These are phyloP conservation scores for Rhodotorula mucilaginosa DNA, from an alignment of 1,284 basidiomycete genomes.

Conservation along the genomic window DNA sequence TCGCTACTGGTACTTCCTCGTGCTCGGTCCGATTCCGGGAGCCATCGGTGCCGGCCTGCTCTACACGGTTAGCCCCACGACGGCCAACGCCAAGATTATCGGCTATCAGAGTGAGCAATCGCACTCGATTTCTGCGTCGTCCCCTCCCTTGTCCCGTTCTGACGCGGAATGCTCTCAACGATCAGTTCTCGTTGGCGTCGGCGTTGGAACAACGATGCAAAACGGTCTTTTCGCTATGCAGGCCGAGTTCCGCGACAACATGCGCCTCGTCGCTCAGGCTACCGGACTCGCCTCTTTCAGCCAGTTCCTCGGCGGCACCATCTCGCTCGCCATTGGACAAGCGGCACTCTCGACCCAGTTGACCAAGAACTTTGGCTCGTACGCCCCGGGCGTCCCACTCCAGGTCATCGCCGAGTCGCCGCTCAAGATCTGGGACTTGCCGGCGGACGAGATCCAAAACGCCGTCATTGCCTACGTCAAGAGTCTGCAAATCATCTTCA, in stretches of 20 bases:
- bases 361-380: slow-evolving; percentile 27
- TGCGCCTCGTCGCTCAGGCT: slow-evolving; percentile 27
- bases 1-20: slow-evolving; percentile 52
- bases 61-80: slow-evolving; percentile 49
- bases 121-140: background rate
- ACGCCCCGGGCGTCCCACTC: slow-evolving; percentile 24
- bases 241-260: slow-evolving; percentile 33
- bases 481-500: slow-evolving; percentile 18
- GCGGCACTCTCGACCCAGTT: slow-evolving; percentile 29
- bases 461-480: slow-evolving; percentile 35
- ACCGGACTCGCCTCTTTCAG: slow-evolving; percentile 31
- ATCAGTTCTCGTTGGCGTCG: slow-evolving; percentile 2
- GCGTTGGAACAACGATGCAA: slow-evolving; percentile 31
- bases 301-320: slow-evolving; percentile 21
- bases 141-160: background rate
- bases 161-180: background rate
- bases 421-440: slow-evolving; percentile 23
- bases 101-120: slow-evolving; percentile 50
- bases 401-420: slow-evolving; percentile 30
- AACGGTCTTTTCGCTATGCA: slow-evolving; percentile 37
- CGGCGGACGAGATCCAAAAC: background rate
- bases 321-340: slow-evolving; percentile 34
- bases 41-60: slow-evolving; percentile 53
- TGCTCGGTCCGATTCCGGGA: slow-evolving; percentile 47
- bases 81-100: slow-evolving; percentile 50